phyloP scores from a whole-genome alignment of 495 filamentous ascomycete genomes.

The Penicillium odoratum region DNA sequence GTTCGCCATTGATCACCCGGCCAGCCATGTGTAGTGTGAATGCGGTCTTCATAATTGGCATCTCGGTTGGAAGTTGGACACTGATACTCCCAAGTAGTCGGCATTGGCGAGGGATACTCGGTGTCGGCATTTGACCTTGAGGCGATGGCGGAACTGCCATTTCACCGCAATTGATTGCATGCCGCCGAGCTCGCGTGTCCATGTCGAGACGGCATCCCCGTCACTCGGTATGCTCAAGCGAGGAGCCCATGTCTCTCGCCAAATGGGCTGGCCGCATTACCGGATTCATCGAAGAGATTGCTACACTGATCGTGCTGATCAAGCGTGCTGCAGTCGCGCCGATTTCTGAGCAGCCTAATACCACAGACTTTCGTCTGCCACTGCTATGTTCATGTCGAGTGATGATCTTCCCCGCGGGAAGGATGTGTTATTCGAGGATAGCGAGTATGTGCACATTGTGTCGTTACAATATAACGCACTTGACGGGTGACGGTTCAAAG shows the following conservation, averaged over 20 bases:
- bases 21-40: not conserved
- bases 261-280: constrained; percentile 2
- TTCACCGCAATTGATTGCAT: not conserved
- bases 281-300: not conserved
- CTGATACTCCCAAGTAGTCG: not conserved
- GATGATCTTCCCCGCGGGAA: too few species aligned
- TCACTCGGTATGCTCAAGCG: not conserved
- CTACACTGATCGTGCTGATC: not conserved
- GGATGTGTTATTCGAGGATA: too few species aligned
- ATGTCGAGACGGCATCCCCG: not conserved
- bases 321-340: constrained; percentile 6
- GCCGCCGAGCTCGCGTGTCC: not conserved
- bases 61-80: not conserved
- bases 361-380: not conserved
- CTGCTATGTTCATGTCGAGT: not conserved
- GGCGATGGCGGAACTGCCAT: not conserved
- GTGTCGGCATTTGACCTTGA: not conserved
- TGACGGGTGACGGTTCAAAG: not conserved
- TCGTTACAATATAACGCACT: not conserved
- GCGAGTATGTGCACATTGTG: not conserved
- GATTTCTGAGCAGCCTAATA: not conserved
- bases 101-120: not conserved
- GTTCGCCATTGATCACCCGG: constrained; percentile 1
- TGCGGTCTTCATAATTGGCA: not conserved
- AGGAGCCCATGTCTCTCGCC: not conserved